These are phyloP conservation scores for Begonia fuchsioides DNA, from an alignment of 306 rosid genomes.

Conservation along the genomic window DNA sequence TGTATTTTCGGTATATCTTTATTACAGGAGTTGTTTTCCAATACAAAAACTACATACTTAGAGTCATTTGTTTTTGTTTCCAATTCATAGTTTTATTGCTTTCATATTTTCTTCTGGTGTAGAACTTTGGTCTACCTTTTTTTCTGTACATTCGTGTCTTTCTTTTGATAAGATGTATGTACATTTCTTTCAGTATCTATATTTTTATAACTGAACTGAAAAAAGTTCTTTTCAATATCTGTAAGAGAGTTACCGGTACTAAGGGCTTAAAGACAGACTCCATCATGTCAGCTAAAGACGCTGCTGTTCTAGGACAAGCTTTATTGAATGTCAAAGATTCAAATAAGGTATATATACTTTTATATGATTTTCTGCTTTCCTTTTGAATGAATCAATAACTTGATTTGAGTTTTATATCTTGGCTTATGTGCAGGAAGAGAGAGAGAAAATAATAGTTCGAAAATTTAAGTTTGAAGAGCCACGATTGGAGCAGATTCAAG, in stretches of 20 bases:
- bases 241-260: slow-evolving; percentile 39
- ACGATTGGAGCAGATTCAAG: slow-evolving; percentile 93
- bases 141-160: background rate
- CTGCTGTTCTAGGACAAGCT: slow-evolving; percentile 71
- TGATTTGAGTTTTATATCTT: slow-evolving; percentile 4
- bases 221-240: slow-evolving; percentile 9
- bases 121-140: background rate
- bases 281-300: slow-evolving; percentile 51
- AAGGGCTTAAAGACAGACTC: slow-evolving; percentile 51
- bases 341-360: slow-evolving; percentile 53
- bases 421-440: slow-evolving; percentile 57
- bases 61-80: no score
- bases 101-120: no score
- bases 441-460: slow-evolving; percentile 77
- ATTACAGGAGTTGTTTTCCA: background rate
- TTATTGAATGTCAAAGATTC: slow-evolving; percentile 82
- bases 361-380: background rate
- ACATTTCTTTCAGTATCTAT: no score
- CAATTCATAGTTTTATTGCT: no score
- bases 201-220: no score
- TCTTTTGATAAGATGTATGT: background rate
- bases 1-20: slow-evolving; percentile 43
- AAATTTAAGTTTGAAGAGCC: slow-evolving; percentile 94
- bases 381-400: background rate
- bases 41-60: no score